A percentile compares a stretch with the other conserved stretches of the same genome.
phyloP scores from a whole-genome alignment of 148 eudicot species.

The Diospyros lotus region DNA sequence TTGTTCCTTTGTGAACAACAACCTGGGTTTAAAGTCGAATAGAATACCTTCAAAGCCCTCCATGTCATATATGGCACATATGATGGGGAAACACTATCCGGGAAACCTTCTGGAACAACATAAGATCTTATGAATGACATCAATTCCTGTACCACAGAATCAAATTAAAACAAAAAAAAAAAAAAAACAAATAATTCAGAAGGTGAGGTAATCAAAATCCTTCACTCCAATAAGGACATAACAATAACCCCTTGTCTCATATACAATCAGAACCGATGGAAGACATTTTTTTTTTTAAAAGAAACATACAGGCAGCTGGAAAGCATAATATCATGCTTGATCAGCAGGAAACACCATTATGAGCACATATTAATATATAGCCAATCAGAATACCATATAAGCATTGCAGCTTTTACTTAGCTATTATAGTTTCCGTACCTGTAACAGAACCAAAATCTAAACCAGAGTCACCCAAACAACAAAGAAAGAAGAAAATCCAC shows the following conservation, averaged over 20 bases:
- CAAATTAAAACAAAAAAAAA: not conserved
- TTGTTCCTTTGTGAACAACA: not conserved
- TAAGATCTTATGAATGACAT: constrained; percentile 83
- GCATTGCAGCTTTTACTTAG: not conserved
- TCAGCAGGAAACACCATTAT: not conserved
- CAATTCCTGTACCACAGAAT: constrained; percentile 51
- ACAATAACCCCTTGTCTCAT: not conserved
- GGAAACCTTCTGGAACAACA: constrained; percentile 98
- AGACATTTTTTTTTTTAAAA: too few species aligned
- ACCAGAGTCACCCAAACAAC: not conserved
- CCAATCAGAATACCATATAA: not conserved
- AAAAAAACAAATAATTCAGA: constrained; percentile 1
- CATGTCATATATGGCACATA: constrained; percentile 99
- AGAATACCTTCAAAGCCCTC: constrained; percentile 90
- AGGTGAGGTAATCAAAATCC: not conserved
- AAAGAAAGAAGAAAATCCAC: not conserved
- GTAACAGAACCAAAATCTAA: not conserved
- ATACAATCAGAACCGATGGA: not conserved
- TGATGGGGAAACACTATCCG: constrained; percentile 84
- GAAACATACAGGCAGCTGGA: not conserved
- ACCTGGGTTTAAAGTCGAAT: not conserved
- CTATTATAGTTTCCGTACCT: not conserved
- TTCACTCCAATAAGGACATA: not conserved
- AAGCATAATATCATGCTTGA: not conserved
- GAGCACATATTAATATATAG: not conserved